Base-by-base conservation (phyloP, 305 asterid species). In the Fraxinus dipetala region DNA sequence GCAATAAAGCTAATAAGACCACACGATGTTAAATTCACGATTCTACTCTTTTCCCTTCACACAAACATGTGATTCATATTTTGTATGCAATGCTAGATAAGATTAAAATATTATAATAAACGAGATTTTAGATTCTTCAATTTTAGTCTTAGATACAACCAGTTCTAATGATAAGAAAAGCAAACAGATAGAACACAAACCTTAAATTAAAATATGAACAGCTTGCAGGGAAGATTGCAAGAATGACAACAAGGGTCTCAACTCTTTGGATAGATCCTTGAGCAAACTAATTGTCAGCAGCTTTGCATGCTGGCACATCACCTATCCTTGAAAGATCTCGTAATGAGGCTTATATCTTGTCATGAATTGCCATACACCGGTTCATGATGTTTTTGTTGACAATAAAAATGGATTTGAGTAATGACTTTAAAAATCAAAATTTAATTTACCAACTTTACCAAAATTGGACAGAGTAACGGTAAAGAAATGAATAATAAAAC, bases 311-410 rank as follows among this genome's bases (percentile, higher is more conserved):
- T 84, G 96, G 93, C 82, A 89, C 90, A 80, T 94, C 95, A 13
- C 97, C 98, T 1, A 93, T 94, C 80, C 99, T 90, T 67, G 99
- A 94, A 83, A 95, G 97, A 81, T 95, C 97, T 35, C 90, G 93
- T 36, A 95, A 67, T 61, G 99, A 95, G 79, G 92, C 92, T 87
- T 95, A 98, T 70, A 95, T 87, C 88, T 90, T 91, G 88, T 94
- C 95, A 40, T 93, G 97, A 82, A 90, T 88, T 54, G 70, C 69
- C 90, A 95, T 82, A 82, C 90, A 84, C 65, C 85, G 87, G 83
- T 87, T 91, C 88, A 94, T 85, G 80, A 94, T 79, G 76, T 45
- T 87, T 78, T 38, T 38, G 45, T 38, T 38, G 2, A 38, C 45
- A 38, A 38, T 38, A 38, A 38, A 38, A 38, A 38, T 7, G 10